phyloP scores from a whole-genome alignment of 176 grass and related monocot species.

The Panicum miliaceum region DNA sequence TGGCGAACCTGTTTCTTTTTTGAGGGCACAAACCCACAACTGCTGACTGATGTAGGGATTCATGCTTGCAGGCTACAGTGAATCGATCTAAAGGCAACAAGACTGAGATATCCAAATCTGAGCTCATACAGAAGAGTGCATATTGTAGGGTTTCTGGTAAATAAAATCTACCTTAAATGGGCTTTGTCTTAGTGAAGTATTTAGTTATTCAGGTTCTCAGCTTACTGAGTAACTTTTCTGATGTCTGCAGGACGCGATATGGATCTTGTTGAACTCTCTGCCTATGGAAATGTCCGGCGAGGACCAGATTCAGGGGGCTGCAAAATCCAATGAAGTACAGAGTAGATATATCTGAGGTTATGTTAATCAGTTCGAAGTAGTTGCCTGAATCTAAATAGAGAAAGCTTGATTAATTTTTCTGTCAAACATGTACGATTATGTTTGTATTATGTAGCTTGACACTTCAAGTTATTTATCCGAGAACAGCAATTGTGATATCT shows the following conservation, averaged over 20 bases:
- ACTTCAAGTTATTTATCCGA: slow-evolving; percentile 36
- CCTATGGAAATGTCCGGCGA: slow-evolving; percentile 81
- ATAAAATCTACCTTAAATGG: slow-evolving; percentile 19
- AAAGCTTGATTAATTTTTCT: slow-evolving; percentile 35
- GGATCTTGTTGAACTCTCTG: slow-evolving; percentile 96
- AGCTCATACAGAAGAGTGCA: slow-evolving; percentile 91
- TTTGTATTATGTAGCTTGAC: slow-evolving; percentile 45
- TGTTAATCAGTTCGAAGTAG: slow-evolving; percentile 24
- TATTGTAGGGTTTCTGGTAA: slow-evolving; percentile 96
- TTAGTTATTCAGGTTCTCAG: slow-evolving; percentile 10
- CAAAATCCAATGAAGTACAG: slow-evolving; percentile 82
- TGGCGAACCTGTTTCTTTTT: slow-evolving; percentile 16
- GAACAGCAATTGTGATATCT: slow-evolving; percentile 22
- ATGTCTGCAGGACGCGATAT: slow-evolving; percentile 73
- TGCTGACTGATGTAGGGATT: slow-evolving; percentile 18
- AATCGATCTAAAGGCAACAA: slow-evolving; percentile 97
- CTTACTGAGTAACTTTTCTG: slow-evolving; percentile 38
- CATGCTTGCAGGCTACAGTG: slow-evolving; percentile 71
- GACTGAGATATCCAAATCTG: slow-evolving; percentile 83
- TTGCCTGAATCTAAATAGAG: slow-evolving; percentile 15
- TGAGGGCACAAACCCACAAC: not conserved
- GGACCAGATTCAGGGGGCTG: slow-evolving; percentile 83
- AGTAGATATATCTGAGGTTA: slow-evolving; percentile 31
- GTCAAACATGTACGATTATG: not conserved
- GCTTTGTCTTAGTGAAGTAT: slow-evolving; percentile 14